Evolutionary conservation across 129 eudicot genomes (phyloP), one percentile per base, ranked within the genome.

Genomic region (Flaveria sonorensis): DNA sequence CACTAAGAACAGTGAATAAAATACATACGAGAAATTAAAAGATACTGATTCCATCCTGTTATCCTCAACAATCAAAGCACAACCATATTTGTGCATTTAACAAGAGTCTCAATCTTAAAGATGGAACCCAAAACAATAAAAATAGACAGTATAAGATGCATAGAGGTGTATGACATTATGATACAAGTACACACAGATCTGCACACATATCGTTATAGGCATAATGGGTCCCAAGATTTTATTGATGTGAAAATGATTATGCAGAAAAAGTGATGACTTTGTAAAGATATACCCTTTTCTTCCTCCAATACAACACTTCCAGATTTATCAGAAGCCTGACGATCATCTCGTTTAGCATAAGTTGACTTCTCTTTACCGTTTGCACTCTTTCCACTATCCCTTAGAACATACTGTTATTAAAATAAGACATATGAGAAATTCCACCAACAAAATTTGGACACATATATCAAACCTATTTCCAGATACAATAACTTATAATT

Each of bases 401-500:
- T 56, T 20, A 8, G 26, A 11, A 56, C 62, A 56, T 56, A 56
- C 62, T 56, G 62, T 56, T 19, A n/a, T 10, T 9, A 56, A 19
- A 56, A 56, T 19, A 7, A 55, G 3, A 20, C 13, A 56, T 56
- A 12, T 19, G 28, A 50, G 51, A 45, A 39, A 62, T 61, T 47
- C 24, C 24, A 74, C 24, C 59, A 74, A 12, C 16, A 30, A 70
- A 46, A 24, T 70, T 48, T 26, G 61, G 43, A 50, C 75, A 26
- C 28, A 20, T 48, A 48, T 57, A 48, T 16, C 9, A 47, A 1
- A 71, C 30, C n/a, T 9, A 47, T 71, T 48, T 47, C 45, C 75
- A 48, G 16, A 70, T 23, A 3, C 55, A 70, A 48, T 50, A 71
- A n/a, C 75, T 26, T 26, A 48, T 71, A 71, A n/a, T 46, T 26